Base-by-base conservation (phyloP, 164 flowering plant genomes). In the Amborella trichopoda region DNA sequence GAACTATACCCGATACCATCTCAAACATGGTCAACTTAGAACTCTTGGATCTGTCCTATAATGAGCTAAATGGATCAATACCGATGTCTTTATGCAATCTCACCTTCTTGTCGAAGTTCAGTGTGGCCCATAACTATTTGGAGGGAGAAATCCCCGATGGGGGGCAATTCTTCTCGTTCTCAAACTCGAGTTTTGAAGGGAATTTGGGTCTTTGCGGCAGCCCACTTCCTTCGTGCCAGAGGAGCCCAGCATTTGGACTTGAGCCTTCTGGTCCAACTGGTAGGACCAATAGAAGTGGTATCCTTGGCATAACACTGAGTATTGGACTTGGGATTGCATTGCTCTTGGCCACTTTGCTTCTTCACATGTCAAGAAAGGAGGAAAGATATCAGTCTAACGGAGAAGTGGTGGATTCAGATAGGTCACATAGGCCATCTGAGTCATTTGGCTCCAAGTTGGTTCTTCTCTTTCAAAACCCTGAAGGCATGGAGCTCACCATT, bases 131-230 rank as follows among this genome's bases (percentile, higher is more conserved):
- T 60, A 87, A 83, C 64, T 72, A 70, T 58, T 68, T 83, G 64
- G 47, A 52, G 17, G 96, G 96, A 6, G 44, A 41, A 13, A 74
- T 83, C 52, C 96, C 96, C 18, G 52, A 54, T 1, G 85, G 75
- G 5, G 81, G 77, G n/a, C 94, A 83, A 69, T 81, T 87, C 38
- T 50, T 52, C 18, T 71, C 80, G 58, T 87, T 87, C 53, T 77
- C 96, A 1, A 67, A 25, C 67, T 77, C 88, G 18, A 79, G 88
- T 68, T 83, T 74, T 52, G 91, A 79, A 26, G 96, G 96, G 1
- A 87, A 87, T 52, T 64, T 55, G 2, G 81, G 76, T 32, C 78
- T 87, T 30, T 87, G 94, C 55, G 72, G 76, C 4, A 54, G 17
- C 3, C 52, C 27, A 26, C 10, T 46, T 5, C 10, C 45, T 8